phyloP scores from a whole-genome alignment of 371 early-diverging fungal genomes.

The Apophysomyces trapeziformis region DNA sequence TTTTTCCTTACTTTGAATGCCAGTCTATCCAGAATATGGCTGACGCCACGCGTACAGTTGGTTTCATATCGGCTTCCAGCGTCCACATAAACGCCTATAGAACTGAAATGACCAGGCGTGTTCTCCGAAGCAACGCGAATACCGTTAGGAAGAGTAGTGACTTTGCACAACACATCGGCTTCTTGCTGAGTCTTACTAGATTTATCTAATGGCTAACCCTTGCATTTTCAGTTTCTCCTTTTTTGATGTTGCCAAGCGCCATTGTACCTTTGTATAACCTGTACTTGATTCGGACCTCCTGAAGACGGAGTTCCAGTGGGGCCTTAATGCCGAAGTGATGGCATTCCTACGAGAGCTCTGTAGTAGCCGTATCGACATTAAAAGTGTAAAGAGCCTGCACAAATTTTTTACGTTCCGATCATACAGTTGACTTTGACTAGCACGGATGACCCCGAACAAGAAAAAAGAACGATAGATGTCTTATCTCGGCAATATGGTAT shows the following conservation, averaged over 20 bases:
- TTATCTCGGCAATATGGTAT: too few relatives aligned
- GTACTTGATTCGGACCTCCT: background rate
- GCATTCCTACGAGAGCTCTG: background rate
- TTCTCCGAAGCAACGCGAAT: constrained; percentile 82
- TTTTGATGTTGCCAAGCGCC: background rate
- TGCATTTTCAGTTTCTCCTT: background rate
- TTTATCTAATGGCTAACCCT: constrained; percentile 28
- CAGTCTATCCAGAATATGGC: constrained; percentile 88
- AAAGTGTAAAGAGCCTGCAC: background rate
- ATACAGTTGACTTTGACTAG: too few relatives aligned
- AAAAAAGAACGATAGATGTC: too few relatives aligned
- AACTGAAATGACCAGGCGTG: constrained; percentile 88
- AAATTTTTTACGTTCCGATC: too few relatives aligned
- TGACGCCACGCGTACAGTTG: constrained; percentile 68
- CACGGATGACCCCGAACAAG: too few relatives aligned
- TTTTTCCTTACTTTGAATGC: constrained; percentile 82
- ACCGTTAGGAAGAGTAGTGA: constrained; percentile 88
- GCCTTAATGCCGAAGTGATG: background rate
- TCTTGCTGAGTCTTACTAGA: constrained; percentile 52
- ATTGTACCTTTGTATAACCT: constrained; percentile 1
- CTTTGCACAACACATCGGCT: constrained; percentile 43
- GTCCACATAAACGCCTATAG: constrained; percentile 88
- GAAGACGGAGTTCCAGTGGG: background rate
- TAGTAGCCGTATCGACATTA: background rate
- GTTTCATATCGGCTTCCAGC: constrained; percentile 91